Evolutionary conservation across 768 basidiomycete genomes (phyloP).

Genomic region (Collybiopsis luxurians): DNA sequence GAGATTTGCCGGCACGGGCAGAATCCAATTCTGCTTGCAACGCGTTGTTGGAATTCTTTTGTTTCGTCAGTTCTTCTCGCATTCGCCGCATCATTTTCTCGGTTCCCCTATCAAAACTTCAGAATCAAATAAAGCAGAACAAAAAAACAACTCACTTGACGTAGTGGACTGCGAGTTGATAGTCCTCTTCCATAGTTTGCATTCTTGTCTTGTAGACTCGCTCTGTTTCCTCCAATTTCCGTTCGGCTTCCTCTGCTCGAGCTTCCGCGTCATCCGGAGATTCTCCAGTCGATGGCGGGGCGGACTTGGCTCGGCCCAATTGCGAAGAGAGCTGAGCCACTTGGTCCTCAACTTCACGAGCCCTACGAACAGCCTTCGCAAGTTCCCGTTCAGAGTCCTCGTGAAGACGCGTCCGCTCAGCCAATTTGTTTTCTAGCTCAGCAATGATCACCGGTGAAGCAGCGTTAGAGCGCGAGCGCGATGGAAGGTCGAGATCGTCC

Average conservation of each 20-base stretch:
- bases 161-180: conserved; percentile 95
- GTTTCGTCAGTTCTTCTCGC: conserved; percentile 92
- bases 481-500: conserved; percentile 44
- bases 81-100: conserved; percentile 97
- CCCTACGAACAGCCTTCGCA: conserved; percentile 58
- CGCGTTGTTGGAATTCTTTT: conserved; percentile 75
- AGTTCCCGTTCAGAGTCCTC: conserved; percentile 79
- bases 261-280: conserved; percentile 39
- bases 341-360: conserved; percentile 74
- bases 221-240: conserved; percentile 77
- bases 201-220: conserved; percentile 74
- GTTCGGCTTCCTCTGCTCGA: conserved; percentile 65
- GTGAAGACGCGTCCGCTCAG: conserved; percentile 67
- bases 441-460: conserved; percentile 45
- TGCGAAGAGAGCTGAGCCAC: conserved; percentile 61
- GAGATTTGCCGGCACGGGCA: conserved; percentile 56
- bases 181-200: conserved; percentile 91
- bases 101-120: conserved; percentile 74
- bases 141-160: conserved; percentile 65
- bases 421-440: conserved; percentile 78
- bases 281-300: conserved; percentile 47
- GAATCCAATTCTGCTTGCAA: conserved; percentile 85
- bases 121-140: conserved; percentile 15
- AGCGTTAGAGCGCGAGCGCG: conserved; percentile 37
- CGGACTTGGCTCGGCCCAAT: conserved; percentile 61